phyloP scores from a whole-genome alignment of 768 basidiomycete genomes.

The Macrocybe gigantea region DNA sequence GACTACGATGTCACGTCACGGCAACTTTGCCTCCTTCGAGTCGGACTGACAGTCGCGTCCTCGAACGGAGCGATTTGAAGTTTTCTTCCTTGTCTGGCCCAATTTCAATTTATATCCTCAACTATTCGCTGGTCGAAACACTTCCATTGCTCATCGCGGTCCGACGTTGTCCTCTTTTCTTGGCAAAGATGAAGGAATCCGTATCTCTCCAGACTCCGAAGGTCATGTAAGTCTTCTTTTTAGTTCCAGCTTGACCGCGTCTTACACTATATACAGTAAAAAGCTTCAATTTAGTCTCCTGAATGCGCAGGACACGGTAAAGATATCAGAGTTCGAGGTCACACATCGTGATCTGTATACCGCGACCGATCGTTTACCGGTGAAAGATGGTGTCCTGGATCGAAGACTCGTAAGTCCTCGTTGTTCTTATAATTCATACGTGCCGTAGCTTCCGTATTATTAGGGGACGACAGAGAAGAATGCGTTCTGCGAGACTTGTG shows the following conservation, averaged over 20 bases:
- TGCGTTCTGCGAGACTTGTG: slow-evolving; percentile 92
- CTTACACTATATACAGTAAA: slow-evolving; percentile 50
- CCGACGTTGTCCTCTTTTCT: too few relatives aligned
- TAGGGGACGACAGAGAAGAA: slow-evolving; percentile 95
- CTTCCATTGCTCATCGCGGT: too few relatives aligned
- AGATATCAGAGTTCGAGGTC: slow-evolving; percentile 94
- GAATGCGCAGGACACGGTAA: slow-evolving; percentile 92
- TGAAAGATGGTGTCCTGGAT: slow-evolving; percentile 90
- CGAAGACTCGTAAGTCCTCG: slow-evolving; percentile 65
- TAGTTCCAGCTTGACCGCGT: not conserved
- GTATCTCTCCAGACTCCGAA: slow-evolving; percentile 77
- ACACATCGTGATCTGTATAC: slow-evolving; percentile 91
- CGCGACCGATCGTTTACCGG: slow-evolving; percentile 74
- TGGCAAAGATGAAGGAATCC: slow-evolving; percentile 64
- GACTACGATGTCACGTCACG: slow-evolving; percentile 24
- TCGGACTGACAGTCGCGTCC: not conserved
- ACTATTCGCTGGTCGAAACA: not conserved
- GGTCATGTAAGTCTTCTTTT: slow-evolving; percentile 59
- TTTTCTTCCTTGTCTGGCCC: too few relatives aligned
- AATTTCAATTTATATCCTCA: not conserved
- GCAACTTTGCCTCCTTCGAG: not conserved
- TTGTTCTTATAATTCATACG: not conserved
- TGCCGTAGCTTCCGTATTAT: not conserved
- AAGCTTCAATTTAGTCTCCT: slow-evolving; percentile 94
- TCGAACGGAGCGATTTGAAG: not conserved